Evolutionary conservation across 2,329 filamentous ascomycete species (phyloP).

Genomic region (Pseudonectria buxi): DNA sequence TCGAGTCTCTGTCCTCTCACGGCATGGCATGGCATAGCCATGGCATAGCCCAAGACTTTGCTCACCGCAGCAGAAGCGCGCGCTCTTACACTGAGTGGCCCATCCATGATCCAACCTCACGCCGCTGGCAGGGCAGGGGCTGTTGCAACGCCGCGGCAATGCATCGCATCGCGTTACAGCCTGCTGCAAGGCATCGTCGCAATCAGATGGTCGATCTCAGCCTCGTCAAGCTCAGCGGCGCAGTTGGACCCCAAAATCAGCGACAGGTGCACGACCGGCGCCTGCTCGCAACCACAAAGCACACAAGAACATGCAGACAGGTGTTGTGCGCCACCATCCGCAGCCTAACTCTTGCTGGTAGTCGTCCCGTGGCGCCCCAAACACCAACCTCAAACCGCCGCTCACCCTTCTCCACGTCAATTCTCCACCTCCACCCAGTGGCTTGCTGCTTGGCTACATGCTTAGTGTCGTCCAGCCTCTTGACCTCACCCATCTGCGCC

Average conservation of each 20-base stretch:
- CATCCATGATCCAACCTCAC: too few relatives aligned
- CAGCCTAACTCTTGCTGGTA: slow-evolving; percentile 5
- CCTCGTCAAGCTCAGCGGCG: slow-evolving; percentile 18
- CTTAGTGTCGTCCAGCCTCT: neutral
- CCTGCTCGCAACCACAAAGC: slow-evolving; percentile 8
- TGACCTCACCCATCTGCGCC: slow-evolving; percentile 11
- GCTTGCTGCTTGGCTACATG: slow-evolving; percentile 3
- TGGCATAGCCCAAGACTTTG: too few relatives aligned
- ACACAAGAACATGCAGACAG: too few relatives aligned
- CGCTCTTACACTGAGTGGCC: too few relatives aligned
- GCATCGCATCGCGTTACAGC: slow-evolving; percentile 11
- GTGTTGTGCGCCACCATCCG: neutral
- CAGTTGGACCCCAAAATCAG: too few relatives aligned
- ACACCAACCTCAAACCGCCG: slow-evolving; percentile 23
- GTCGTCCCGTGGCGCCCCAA: slow-evolving; percentile 17
- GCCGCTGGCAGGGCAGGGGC: too few relatives aligned
- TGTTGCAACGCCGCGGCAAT: slow-evolving; percentile 3
- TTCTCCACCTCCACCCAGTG: slow-evolving; percentile 17
- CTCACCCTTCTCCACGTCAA: slow-evolving; percentile 7
- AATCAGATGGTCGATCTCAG: slow-evolving; percentile 20
- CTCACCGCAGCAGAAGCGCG: too few relatives aligned
- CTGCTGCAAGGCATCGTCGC: slow-evolving; percentile 4
- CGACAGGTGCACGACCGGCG: too few relatives aligned
- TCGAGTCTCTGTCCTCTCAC: slow-evolving; percentile 4
- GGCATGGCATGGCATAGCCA: slow-evolving; percentile 2